These are phyloP conservation scores for Otatea glauca DNA, from an alignment of 176 grass and related monocot species.

Conservation along the genomic window DNA sequence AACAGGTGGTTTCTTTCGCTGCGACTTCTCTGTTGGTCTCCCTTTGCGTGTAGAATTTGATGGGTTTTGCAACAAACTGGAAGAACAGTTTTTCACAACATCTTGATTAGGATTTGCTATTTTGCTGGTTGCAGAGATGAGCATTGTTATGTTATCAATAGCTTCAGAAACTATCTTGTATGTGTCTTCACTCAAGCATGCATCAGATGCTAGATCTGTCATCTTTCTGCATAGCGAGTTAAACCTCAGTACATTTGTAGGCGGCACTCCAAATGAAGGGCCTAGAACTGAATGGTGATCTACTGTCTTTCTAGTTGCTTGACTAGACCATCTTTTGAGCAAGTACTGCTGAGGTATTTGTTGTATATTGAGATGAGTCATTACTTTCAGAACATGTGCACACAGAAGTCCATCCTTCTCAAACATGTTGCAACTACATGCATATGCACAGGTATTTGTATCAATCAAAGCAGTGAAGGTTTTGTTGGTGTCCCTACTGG, in stretches of 20 bases:
- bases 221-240: background rate
- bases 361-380: background rate
- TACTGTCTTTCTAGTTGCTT: background rate
- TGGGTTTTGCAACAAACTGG: no score
- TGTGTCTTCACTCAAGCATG: background rate
- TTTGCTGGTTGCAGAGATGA: background rate
- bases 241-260: background rate
- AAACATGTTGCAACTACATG: background rate
- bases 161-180: background rate
- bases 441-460: background rate
- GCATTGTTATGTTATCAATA: background rate
- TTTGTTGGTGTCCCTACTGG: no score
- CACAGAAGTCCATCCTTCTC: background rate
- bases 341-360: background rate
- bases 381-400: background rate
- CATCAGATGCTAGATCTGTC: background rate
- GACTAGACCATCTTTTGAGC: background rate
- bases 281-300: background rate
- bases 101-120: no score
- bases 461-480: no score
- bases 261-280: background rate
- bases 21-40: background rate
- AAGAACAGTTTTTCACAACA: no score
- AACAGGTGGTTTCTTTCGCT: background rate
- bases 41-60: background rate